Base-by-base conservation (phyloP, 2,329 filamentous ascomycete species). In the Cryphonectria nitschkei region DNA sequence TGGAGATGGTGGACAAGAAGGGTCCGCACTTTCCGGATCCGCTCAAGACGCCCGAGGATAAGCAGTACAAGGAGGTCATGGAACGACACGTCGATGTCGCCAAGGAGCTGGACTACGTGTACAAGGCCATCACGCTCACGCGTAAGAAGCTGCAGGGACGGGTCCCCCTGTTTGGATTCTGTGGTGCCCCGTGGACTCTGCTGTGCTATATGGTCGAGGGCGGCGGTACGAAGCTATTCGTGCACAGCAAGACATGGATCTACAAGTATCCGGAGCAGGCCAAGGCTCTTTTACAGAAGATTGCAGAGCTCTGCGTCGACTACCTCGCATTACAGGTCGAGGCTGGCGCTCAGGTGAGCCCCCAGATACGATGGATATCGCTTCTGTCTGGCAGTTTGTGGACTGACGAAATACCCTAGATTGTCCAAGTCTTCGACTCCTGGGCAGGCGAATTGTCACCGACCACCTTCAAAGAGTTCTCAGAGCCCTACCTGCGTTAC, bases 161-260 rank as follows among this genome's bases (percentile, higher is more conserved):
- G 62, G 96, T 99, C 43, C 96, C 96, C 7, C 83, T 99, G 74
- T 97, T 97, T 79, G 96, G 96, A 50, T 99, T 99, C 84, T 98
- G 95, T 77, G 96, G 96, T 68, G 95, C 96, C 9, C 96, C 96
- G 0, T 99, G 96, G 94, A 99, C 96, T 2, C 82, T 99, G 72
- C 88, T 99, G 78, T 97, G 95, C 84, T 99, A 99, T 84, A 99
- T 99, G 96, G 94, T 98, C 26, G 96, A 99, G 82, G 96, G 96
- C 22, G 96, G 96, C 64, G 96, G 96, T 60, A 97, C 92, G 76
- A 98, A 98, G 85, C 86, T 98, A 79, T 98, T 98, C 83, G 90
- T 93, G 72, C 91, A 97, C 82, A 92, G 90, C 77, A 99, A 99
- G 87, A 97, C 93, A 37, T 99, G 96, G 96, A 90, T 98, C 72